Base-by-base conservation (phyloP, 139 green algal genomes). In the Tetraselmis chui region DNA sequence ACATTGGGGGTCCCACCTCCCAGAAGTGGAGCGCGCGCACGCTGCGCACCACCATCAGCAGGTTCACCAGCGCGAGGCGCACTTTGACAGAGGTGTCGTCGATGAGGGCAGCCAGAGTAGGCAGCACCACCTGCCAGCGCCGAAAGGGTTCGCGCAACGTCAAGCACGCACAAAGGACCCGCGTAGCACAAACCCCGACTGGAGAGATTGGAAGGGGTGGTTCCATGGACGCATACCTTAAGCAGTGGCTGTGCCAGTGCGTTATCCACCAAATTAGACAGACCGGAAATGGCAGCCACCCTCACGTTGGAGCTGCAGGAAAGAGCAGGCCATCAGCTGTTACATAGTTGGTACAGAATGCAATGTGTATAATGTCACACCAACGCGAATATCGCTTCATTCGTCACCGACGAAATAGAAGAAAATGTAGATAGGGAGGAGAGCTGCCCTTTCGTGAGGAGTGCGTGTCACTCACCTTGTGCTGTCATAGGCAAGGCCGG, bases 231-330 rank as follows among this genome's bases (percentile, higher is more conserved):
- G 29, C 79, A 26, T 26, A 85, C 81, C 78, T 90, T 93, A 26
- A 96, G 88, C 59, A 95, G 84, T 0, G 93, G 89, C 78, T 94
- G 91, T 25, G 93, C 89, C 76, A 94, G 86, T 18, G 89, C 86
- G 83, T 93, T 94, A 81, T 92, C 86, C 32, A 93, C 84, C 82
- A 96, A 88, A 32, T 76, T 67, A 0, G 82, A 78, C 80, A 97
- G 79, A 18, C 89, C 90, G 30, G 92, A 84, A 27, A 95, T 81
- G 58, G 90, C 91, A 11, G 91, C 88, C 22, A 85, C 79, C 1
- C 92, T 84, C 75, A 94, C 89, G 1, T 29, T 84, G 1, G 86
- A 79, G 28, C 79, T 83, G 1, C n/a, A n/a, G n/a, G n/a, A n/a
- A n/a, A n/a, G n/a, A n/a, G n/a, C n/a, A n/a, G n/a, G n/a, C n/a